Evolutionary conservation across 2,329 filamentous ascomycete species (phyloP), one percentile per base, ranked within the genome.

Genomic region (Penicillium sp.): DNA sequence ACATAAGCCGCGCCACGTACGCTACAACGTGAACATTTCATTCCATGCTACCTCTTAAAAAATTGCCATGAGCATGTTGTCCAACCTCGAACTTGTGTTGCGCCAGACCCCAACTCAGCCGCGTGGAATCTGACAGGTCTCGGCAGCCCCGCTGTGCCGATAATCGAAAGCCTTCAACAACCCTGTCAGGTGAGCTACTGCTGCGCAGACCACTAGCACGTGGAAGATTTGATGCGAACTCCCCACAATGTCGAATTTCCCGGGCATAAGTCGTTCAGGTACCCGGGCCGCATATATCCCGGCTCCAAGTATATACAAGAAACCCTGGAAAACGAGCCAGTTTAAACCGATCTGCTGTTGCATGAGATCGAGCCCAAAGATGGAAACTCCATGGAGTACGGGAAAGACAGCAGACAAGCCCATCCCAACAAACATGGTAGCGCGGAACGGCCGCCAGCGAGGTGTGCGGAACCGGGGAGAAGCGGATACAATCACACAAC

Each of bases 141-240:
- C 79, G 15, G 80, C 82, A 70, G 80, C 75, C 37, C 80, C 73
- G 53, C 80, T 82, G 72, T 96, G 91, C 67, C 90, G 86, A 69
- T 89, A 87, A 73, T 96, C 90, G 75, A 97, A 96, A 4, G 92
- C 92, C 72, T 85, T 88, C 31, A 89, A 70, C 75, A 97, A 81
- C 46, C 90, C 92, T 50, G 86, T 86, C 56, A 97, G 78, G 77
- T 99, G 94, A 25, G 88, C 83, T 1, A 83, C 82, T 0, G 91
- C 93, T 0, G 94, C 94, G 57, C 91, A 73, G 16, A 97, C 79
- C 29, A 99, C 92, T 60, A 94, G 82, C 38, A 96, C 78, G 76
- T 99, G 94, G 72, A 99, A 99, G 60, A 99, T 88, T 76, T 99
- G 94, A 74, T 99, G 94, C 21, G 91, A 96, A 69, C 87, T 91